Evolutionary conservation across 2,329 filamentous ascomycete genomes (phyloP).

Genomic region (Talaromyces sp.): DNA sequence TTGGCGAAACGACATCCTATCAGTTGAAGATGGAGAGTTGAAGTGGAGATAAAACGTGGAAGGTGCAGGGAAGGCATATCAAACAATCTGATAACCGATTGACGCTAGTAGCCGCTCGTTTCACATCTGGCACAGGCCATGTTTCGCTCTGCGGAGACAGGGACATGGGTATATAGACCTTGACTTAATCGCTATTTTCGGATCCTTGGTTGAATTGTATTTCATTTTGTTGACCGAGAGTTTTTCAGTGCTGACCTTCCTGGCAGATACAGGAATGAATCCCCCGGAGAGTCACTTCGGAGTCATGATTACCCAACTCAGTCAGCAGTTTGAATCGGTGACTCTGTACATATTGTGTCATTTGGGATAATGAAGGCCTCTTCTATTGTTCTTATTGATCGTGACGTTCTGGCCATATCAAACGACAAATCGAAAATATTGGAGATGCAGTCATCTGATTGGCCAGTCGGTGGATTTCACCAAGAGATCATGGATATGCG

Average conservation of each 20-base stretch:
- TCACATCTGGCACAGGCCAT: slow-evolving; percentile 13
- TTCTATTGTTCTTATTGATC: background rate
- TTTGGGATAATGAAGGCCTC: background rate
- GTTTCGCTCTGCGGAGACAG: slow-evolving; percentile 2
- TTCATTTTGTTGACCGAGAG: background rate
- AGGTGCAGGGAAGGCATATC: background rate
- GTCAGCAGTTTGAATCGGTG: background rate
- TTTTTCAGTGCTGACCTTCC: too few relatives aligned
- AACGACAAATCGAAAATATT: background rate
- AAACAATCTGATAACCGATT: slow-evolving; percentile 1
- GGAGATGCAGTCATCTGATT: background rate
- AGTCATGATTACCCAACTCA: background rate
- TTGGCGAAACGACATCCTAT: background rate
- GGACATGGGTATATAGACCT: slow-evolving; percentile 1
- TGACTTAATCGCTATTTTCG: background rate
- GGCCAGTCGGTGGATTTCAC: background rate
- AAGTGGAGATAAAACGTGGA: slow-evolving; percentile 6
- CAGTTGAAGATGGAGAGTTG: background rate
- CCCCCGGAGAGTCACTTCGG: background rate
- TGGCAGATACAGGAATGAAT: background rate
- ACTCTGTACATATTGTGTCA: background rate
- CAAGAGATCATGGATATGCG: background rate
- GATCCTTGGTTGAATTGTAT: background rate
- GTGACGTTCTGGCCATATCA: background rate
- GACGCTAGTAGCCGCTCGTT: slow-evolving; percentile 15